Percentiles rank a stretch among this genome's conserved stretches.
Evolutionary conservation across 345 rosid genomes (phyloP).

Genomic region (Ailanthus altissimus): DNA sequence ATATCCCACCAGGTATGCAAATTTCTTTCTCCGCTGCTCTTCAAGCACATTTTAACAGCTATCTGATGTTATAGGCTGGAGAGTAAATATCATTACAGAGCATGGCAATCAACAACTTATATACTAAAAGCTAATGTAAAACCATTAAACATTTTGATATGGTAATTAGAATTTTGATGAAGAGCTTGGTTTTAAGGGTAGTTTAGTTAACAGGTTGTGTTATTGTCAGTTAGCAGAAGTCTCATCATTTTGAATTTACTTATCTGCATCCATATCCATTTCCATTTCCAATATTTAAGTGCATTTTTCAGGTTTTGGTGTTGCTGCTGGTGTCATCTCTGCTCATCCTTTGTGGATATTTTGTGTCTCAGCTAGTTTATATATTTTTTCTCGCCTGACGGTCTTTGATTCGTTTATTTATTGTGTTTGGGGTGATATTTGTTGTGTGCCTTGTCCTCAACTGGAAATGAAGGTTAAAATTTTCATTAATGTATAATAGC

Average conservation of each 20-base stretch:
- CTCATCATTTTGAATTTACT: background rate
- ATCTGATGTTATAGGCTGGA: background rate
- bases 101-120: background rate
- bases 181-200: background rate
- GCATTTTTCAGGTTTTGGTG: constrained; percentile 6
- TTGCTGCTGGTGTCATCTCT: background rate
- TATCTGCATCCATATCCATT: background rate
- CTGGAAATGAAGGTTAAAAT: too few species aligned
- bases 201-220: background rate
- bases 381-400: background rate
- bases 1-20: constrained; percentile 19
- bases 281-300: background rate
- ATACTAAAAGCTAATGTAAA: background rate
- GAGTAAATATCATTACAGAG: background rate
- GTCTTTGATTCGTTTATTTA: background rate
- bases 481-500: too few species aligned
- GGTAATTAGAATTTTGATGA: background rate
- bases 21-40: background rate
- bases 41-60: background rate
- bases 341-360: background rate
- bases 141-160: background rate
- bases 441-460: too few species aligned
- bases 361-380: background rate
- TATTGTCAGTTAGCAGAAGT: background rate
- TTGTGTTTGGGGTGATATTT: background rate